Evolutionary conservation across 306 rosid species (phyloP).

Genomic region (Prunus mira): DNA sequence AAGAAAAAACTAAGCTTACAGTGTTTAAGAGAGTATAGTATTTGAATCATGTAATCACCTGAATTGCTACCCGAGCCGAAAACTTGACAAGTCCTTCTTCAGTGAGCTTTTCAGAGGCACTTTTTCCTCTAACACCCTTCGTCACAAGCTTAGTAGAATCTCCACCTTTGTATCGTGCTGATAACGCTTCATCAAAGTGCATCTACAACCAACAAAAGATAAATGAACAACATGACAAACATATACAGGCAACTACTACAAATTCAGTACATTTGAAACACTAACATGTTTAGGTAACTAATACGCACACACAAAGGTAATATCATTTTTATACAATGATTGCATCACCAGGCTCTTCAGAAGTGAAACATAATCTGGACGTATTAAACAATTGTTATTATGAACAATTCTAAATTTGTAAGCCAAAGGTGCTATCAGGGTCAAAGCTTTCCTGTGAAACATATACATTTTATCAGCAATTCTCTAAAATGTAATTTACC

Average conservation of each 20-base stretch:
- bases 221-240: constrained; percentile 5
- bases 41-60: constrained; percentile 53
- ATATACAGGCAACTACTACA: constrained; percentile 10
- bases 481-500: too few species aligned
- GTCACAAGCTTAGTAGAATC: constrained; percentile 81
- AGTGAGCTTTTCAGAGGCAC: constrained; percentile 78
- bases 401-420: too few species aligned
- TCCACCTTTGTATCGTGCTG: constrained; percentile 81
- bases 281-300: background rate
- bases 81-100: constrained; percentile 95
- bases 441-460: too few species aligned
- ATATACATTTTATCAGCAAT: too few species aligned
- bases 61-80: constrained; percentile 83
- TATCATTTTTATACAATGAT: background rate
- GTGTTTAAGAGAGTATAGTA: background rate
- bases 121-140: constrained; percentile 74
- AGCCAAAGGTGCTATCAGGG: too few species aligned
- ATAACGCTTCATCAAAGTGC: constrained; percentile 94
- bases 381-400: too few species aligned
- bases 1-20: background rate
- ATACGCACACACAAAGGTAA: background rate
- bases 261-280: background rate
- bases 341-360: too few species aligned
- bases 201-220: constrained; percentile 44
- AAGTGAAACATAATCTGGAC: too few species aligned